Conservation (phyloP, 345 rosid genomes). For the Citrus maxima region DNA sequence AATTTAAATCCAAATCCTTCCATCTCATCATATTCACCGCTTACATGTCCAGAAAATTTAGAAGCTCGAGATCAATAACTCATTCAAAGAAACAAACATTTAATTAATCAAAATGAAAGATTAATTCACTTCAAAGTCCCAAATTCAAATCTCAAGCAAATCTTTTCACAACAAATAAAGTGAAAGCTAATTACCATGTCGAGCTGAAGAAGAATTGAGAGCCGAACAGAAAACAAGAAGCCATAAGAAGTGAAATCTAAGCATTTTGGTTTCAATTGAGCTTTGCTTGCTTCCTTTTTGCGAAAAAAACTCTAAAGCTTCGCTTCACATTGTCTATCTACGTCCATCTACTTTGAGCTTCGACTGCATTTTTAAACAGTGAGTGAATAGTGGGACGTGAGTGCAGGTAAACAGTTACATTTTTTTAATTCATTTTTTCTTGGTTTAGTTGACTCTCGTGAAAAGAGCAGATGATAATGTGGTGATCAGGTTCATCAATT, state of each 20-base stretch:
- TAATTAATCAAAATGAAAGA: conserved; percentile 13
- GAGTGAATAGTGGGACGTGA: conserved; percentile 24
- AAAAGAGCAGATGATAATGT: conserved; percentile 14
- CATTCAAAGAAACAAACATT: conserved; percentile 5
- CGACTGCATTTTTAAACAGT: conserved; percentile 10
- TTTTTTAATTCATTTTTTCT: conserved; percentile 2
- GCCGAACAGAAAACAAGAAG: conserved; percentile 31
- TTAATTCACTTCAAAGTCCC: conserved; percentile 2
- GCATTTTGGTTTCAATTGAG: conserved; percentile 24
- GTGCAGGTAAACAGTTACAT: conserved; percentile 29
- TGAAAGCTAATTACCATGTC: conserved; percentile 39
- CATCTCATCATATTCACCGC: background rate
- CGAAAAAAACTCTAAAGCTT: conserved; percentile 3
- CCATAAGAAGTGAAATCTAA: conserved; percentile 30
- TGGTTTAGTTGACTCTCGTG: conserved; percentile 18
- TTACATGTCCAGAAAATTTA: background rate
- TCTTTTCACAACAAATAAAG: background rate
- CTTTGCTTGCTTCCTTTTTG: background rate
- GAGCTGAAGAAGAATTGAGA: conserved; percentile 39
- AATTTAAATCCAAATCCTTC: background rate
- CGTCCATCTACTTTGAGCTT: background rate
- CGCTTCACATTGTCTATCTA: conserved; percentile 20
- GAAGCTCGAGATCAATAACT: conserved; percentile 5
- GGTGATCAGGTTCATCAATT: conserved; percentile 5
- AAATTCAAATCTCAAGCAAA: background rate